Evolutionary conservation across 352 stramenopile genomes (phyloP), one percentile per base, ranked within the genome.

Genomic region (Pythium periplocum): DNA sequence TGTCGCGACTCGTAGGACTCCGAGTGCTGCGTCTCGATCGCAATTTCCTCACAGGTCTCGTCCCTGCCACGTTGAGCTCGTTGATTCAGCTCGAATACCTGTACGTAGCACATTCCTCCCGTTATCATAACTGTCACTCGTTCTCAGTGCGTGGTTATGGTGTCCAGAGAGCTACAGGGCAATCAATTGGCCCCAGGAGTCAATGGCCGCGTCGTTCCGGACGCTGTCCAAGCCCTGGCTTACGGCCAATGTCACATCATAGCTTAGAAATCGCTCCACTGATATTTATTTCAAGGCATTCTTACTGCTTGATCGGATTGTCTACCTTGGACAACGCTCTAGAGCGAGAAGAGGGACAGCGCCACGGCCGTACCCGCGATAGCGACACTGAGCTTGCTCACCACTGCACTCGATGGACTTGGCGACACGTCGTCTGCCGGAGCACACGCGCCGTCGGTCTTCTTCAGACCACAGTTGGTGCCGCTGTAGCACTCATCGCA

Each of bases 401-500:
- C 11, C 0, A 44, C 55, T 11, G 50, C 45, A 12, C 51, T 59
- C 32, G 48, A 52, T 1, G 54, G 49, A 8, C 37, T 52, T 6
- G 39, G 32, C 3, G 53, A 57, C 12, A 31, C n/a, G 4, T 41
- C 42, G 33, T 30, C 37, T 30, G 55, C 33, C 0, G 26, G 26
- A 51, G 37, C 45, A 48, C 60, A 68, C 40, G 60, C 49, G 33
- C 46, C 33, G 1, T 68, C 60, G 63, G 17, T 26, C 17, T 90
- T 78, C 55, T 86, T 84, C 12, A 92, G 75, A 40, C 77, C 85
- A 62, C 83, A 93, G 59, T 82, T 74, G 5, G 68, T 71, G 40
- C 83, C 83, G 10, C 77, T 90, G 74, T 85, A 93, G 64, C 83
- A 93, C 6, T 71, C 74, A 41, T 86, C 54, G 52, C 83, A 93